A percentile compares a stretch with the other conserved stretches of the same genome.
phyloP scores from a whole-genome alignment of 176 grass and related monocot species.

The Microstegium vimineum region DNA sequence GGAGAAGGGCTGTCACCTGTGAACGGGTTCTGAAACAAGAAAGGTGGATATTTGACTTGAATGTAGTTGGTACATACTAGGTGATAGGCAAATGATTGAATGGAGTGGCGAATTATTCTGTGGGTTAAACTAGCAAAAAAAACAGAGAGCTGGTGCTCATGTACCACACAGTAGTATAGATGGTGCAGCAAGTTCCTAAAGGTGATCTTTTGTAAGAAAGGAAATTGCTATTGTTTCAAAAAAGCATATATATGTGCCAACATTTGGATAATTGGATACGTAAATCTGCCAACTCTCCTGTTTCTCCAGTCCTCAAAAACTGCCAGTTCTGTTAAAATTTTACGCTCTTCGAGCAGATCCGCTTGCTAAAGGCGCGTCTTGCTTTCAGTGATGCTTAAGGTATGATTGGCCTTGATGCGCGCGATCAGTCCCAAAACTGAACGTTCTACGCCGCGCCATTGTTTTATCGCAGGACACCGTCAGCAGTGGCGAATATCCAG shows the following conservation, averaged over 20 bases:
- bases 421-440: background rate
- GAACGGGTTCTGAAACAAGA: background rate
- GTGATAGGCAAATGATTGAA: constrained; percentile 16
- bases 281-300: background rate
- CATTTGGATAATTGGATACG: background rate
- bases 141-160: constrained; percentile 11
- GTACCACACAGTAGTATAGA: constrained; percentile 19
- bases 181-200: constrained; percentile 9
- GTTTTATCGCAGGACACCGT: background rate
- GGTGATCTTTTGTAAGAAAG: background rate
- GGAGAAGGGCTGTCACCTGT: background rate
- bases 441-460: background rate
- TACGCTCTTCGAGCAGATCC: background rate
- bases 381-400: background rate
- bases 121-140: constrained; percentile 23
- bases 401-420: constrained; percentile 23
- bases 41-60: background rate
- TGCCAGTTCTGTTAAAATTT: background rate
- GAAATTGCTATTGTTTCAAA: background rate
- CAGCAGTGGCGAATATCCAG: background rate
- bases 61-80: constrained; percentile 30
- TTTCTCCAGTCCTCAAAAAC: background rate
- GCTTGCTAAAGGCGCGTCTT: background rate
- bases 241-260: background rate
- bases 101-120: background rate